phyloP scores from a whole-genome alignment of 306 rosid genomes.

The Vigna hirtella region DNA sequence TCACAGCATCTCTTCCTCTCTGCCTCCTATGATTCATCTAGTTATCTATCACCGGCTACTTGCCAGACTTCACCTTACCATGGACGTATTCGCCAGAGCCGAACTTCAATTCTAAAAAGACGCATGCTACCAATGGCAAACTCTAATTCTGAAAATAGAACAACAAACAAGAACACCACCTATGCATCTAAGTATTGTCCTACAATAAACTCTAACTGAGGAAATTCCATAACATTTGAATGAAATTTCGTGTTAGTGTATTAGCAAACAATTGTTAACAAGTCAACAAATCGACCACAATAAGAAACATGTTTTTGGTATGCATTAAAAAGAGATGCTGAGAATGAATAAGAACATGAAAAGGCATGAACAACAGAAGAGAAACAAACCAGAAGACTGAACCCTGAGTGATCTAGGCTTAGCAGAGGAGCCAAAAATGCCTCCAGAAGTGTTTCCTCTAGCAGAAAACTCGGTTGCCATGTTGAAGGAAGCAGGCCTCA shows the following conservation, averaged over 20 bases:
- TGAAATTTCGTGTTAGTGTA: constrained; percentile 1
- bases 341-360: constrained; percentile 23
- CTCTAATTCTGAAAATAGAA: neutral
- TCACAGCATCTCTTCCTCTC: too few species aligned
- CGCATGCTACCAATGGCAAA: neutral
- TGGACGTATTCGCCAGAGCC: too few species aligned
- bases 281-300: neutral
- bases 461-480: constrained; percentile 66
- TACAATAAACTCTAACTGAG: neutral
- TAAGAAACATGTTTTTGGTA: neutral
- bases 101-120: neutral
- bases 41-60: too few species aligned
- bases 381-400: constrained; percentile 78
- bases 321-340: neutral
- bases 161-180: neutral
- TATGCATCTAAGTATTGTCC: neutral
- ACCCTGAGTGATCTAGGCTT: constrained; percentile 66
- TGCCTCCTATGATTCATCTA: too few species aligned
- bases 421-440: constrained; percentile 59
- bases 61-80: too few species aligned
- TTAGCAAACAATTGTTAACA: neutral
- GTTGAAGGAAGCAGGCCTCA: constrained; percentile 50
- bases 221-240: constrained; percentile 14
- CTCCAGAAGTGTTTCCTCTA: constrained; percentile 50
- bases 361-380: constrained; percentile 11